Base-by-base conservation (phyloP, 441 rosid species). In the Bocquillonia castaneifolia region DNA sequence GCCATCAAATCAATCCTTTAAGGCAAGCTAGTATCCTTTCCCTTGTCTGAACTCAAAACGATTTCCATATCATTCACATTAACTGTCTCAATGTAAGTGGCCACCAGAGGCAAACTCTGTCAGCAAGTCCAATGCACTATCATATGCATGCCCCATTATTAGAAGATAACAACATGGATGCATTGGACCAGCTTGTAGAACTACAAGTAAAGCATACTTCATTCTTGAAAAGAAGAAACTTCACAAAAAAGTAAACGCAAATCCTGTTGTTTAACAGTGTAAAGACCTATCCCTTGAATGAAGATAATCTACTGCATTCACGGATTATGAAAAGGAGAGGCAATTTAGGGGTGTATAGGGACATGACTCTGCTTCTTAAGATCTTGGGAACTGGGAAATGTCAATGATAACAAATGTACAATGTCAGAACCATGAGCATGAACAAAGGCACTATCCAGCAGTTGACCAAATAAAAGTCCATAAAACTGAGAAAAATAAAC, bases 401-500 rank as follows among this genome's bases (percentile, higher is more conserved):
- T 5, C 8, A 12, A 8, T 22, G 29, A 25, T 20, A 0, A 28
- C 23, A 5, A 25, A 51, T 8, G 5, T 0, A 9, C 20, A 6
- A 25, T 7, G 29, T 26, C 4, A 2, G 23, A 68, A 40, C 26
- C 67, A 31, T 15, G 14, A 68, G 22, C 42, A 59, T 59, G 28
- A 69, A 61, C 28, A 42, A 12, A 52, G 59, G 47, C 29, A 60
- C 0, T 32, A 13, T 34, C 47, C 10, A 45, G 28, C 2, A n/a
- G n/a, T 56, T 13, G 53, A 66, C 26, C 61, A 52, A 32, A 23
- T 25, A 47, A 18, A 32, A 59, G 71, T 45, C 34, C n/a, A 69
- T 36, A 58, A 53, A 2, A 69, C 66, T 44, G 45, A 70, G 34
- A 60, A 12, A 15, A 40, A 69, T 22, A 57, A 53, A 66, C 17